phyloP scores from a whole-genome alignment of 148 eudicot species.

The Spergularia bocconei region DNA sequence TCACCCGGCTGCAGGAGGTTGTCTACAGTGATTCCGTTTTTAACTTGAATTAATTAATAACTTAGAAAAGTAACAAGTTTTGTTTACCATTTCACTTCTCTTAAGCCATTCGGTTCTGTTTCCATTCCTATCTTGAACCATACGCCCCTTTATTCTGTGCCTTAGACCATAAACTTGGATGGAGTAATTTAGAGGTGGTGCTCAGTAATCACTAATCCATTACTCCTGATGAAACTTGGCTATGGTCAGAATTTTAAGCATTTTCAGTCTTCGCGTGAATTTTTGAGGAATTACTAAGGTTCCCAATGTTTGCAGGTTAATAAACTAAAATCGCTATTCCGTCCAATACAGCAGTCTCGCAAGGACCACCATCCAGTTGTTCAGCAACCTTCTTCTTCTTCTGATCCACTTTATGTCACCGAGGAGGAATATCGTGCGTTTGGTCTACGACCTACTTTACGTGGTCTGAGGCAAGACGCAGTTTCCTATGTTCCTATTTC shows the following conservation, averaged over 20 bases:
- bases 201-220: background rate
- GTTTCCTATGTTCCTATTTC: constrained; percentile 17
- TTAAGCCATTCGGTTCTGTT: too few relatives aligned
- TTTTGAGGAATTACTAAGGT: background rate
- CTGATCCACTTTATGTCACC: constrained; percentile 39
- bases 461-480: constrained; percentile 18
- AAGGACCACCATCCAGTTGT: constrained; percentile 28
- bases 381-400: constrained; percentile 21
- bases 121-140: too few relatives aligned
- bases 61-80: too few relatives aligned
- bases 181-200: background rate
- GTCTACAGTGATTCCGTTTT: too few relatives aligned
- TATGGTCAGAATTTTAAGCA: too few relatives aligned
- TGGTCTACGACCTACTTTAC: constrained; percentile 46
- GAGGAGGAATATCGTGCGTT: constrained; percentile 55
- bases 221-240: background rate
- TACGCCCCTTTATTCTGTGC: too few relatives aligned
- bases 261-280: background rate
- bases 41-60: too few relatives aligned
- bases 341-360: constrained; percentile 33
- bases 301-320: constrained; percentile 49
- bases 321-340: constrained; percentile 47
- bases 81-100: too few relatives aligned
- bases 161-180: too few relatives aligned
- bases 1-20: too few relatives aligned